Base-by-base conservation (phyloP, 305 asterid species). In the Fraxinus platypoda region DNA sequence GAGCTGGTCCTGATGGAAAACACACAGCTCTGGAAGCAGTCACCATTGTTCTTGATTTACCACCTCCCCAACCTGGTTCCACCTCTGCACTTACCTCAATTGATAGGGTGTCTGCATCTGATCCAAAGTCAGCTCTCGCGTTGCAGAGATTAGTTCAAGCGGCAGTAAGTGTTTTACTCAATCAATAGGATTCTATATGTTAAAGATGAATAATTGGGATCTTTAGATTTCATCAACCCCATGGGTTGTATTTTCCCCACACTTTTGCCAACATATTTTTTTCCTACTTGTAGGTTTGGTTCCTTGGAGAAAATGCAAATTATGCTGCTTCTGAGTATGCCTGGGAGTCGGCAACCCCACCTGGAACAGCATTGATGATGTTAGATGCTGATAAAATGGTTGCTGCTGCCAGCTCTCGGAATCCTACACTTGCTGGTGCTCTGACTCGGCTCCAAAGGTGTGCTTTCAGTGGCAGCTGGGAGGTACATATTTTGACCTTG, bases 391-490 rank as follows among this genome's bases (percentile, higher is more conserved):
- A 96, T 87, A 96, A 96, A 89, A 96, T 96, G 99, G 99, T 96
- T 82, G 98, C 99, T 89, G 99, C 99, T 86, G 99, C 99, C 78
- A 96, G 99, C 90, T 96, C 99, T 82, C 99, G 99, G 59, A 96
- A 96, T 86, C 99, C 98, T 77, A 96, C 99, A 57, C 93, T 96
- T 76, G 95, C 95, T 81, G 97, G 98, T 81, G 99, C 99, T 86
- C 88, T 96, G 83, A 96, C 99, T 86, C 95, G 99, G 80, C 99
- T 96, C 76, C 99, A 96, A 82, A 90, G 98, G 83, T 93, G 98
- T 87, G 99, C 99, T 85, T 93, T 94, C 88, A 93, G 97, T 88
- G 98, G 99, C 85, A 92, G 98, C 85, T 90, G 91, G 91, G 96
- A 93, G 97, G 97, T 93, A 88, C 72, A 81, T 78, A 38, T 78